Evolutionary conservation across 179 eudicot species (phyloP).

Genomic region (Spergularia azorica): DNA sequence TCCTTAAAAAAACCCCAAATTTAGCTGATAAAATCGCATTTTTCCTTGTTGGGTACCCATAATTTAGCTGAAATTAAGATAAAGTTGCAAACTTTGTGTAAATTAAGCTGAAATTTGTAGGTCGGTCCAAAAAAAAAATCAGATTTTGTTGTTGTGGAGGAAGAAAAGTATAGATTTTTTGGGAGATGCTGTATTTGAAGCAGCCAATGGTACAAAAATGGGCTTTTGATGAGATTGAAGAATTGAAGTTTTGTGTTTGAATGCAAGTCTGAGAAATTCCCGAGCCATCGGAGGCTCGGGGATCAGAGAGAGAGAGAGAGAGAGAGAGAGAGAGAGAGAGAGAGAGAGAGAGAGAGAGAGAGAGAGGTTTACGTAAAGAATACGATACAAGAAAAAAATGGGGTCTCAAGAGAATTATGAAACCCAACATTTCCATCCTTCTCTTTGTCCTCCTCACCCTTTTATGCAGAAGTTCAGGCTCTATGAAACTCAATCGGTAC

Average conservation of each 20-base stretch:
- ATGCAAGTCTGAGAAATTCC: conserved; percentile 59
- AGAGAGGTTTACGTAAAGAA: background rate
- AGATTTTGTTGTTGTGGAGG: background rate
- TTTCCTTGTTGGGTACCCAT: conserved; percentile 11
- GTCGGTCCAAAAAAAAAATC: conserved; percentile 20
- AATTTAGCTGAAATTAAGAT: background rate
- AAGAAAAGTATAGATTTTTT: background rate
- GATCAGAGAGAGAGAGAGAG: too few relatives aligned
- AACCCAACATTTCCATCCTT: conserved; percentile 28
- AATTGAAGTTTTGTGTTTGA: conserved; percentile 38
- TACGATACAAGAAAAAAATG: conserved; percentile 32
- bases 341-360: too few relatives aligned
- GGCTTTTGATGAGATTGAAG: conserved; percentile 27
- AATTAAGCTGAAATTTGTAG: background rate
- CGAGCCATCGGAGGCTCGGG: conserved; percentile 81
- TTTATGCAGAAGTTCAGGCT: conserved; percentile 84
- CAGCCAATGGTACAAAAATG: conserved; percentile 42
- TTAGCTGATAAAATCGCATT: conserved; percentile 1
- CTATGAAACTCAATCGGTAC: conserved; percentile 85
- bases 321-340: too few relatives aligned
- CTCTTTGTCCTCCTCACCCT: conserved; percentile 38
- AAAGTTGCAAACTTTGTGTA: conserved; percentile 5
- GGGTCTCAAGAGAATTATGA: conserved; percentile 37
- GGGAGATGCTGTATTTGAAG: conserved; percentile 71
- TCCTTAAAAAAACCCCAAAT: background rate